phyloP scores from a whole-genome alignment of 106 monocot species.

The Alisma plantagoaquatica region DNA sequence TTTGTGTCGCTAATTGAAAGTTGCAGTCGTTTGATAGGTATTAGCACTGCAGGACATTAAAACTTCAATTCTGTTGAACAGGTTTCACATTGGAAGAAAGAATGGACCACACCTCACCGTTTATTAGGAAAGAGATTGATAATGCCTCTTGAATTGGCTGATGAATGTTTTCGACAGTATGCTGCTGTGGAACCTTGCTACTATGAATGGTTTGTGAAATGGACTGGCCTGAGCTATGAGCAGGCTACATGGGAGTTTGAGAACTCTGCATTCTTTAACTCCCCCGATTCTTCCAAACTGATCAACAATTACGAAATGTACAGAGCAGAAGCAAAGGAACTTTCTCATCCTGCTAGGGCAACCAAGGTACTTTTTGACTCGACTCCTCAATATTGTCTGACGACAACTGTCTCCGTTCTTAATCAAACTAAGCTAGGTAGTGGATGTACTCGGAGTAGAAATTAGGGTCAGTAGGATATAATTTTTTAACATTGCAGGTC shows the following conservation, averaged over 20 bases:
- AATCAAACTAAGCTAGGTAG: too few species aligned
- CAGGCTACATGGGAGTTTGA: constrained; percentile 84
- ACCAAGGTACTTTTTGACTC: constrained; percentile 49
- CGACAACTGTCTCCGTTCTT: too few species aligned
- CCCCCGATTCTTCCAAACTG: constrained; percentile 29
- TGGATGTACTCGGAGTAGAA: too few species aligned
- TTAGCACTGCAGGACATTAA: not conserved
- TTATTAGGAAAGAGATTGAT: constrained; percentile 50
- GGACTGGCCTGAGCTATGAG: constrained; percentile 74
- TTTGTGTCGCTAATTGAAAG: not conserved
- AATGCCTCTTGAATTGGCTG: constrained; percentile 27
- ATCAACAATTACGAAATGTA: constrained; percentile 47
- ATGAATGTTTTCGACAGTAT: constrained; percentile 25
- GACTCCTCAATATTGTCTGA: too few species aligned
- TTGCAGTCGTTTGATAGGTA: not conserved
- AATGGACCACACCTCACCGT: constrained; percentile 71
- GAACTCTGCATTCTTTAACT: constrained; percentile 35
- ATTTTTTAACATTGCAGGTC: too few species aligned
- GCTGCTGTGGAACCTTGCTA: constrained; percentile 21
- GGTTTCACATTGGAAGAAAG: constrained; percentile 51
- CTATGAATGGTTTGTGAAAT: constrained; percentile 80
- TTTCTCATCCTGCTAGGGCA: constrained; percentile 18
- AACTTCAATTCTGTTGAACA: constrained; percentile 12
- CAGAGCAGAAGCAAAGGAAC: constrained; percentile 24
- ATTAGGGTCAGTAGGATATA: too few species aligned